Evolutionary conservation across 2,329 filamentous ascomycete species (phyloP).

Genomic region (Annulohypoxylon truncatum): DNA sequence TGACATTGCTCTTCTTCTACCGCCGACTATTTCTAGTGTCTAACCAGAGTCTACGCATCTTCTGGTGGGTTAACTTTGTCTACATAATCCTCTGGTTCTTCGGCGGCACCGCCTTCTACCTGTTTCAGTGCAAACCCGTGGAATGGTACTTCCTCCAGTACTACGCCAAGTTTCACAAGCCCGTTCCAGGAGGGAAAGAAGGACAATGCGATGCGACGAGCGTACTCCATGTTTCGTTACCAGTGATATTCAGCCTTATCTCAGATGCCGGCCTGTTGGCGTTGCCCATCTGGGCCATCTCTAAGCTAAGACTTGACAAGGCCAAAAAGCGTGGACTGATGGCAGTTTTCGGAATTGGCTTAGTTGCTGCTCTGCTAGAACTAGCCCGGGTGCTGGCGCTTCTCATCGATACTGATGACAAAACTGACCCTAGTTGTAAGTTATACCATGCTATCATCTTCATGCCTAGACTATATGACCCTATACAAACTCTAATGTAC

Average conservation of each 20-base stretch:
- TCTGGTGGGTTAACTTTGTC: conserved; percentile 45
- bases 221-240: conserved; percentile 42
- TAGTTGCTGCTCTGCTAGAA: conserved; percentile 42
- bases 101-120: conserved; percentile 43
- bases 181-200: conserved; percentile 30
- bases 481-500: not conserved
- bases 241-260: conserved; percentile 43
- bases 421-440: conserved; percentile 44
- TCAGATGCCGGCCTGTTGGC: conserved; percentile 42
- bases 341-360: conserved; percentile 44
- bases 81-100: conserved; percentile 45
- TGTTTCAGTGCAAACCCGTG: conserved; percentile 44
- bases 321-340: conserved; percentile 43
- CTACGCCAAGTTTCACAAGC: conserved; percentile 30
- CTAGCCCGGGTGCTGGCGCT: conserved; percentile 41
- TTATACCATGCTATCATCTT: not conserved
- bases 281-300: conserved; percentile 43
- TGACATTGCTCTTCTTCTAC: conserved; percentile 47
- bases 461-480: too few relatives aligned
- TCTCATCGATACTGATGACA: conserved; percentile 44
- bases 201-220: conserved; percentile 44
- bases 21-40: conserved; percentile 41
- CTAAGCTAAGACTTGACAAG: conserved; percentile 38
- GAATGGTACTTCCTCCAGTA: conserved; percentile 45
- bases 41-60: conserved; percentile 37